phyloP scores from a whole-genome alignment of 2,329 filamentous ascomycete genomes.

The Beauveria medogensis region DNA sequence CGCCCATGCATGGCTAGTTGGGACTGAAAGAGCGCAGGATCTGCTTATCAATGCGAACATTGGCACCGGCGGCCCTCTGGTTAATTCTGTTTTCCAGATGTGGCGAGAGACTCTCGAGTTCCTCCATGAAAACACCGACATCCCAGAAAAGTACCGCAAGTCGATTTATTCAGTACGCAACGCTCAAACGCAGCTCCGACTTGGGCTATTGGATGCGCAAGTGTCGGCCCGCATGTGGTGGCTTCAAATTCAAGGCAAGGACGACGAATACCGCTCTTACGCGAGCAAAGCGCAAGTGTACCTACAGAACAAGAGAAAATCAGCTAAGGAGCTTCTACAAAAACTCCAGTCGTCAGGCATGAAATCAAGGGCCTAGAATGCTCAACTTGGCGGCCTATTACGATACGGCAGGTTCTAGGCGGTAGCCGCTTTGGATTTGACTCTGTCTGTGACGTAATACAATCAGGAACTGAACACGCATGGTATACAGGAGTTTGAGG shows the following conservation, averaged over 20 bases:
- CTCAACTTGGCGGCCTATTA: neutral
- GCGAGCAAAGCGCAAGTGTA: constrained; percentile 37
- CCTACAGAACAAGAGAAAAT: constrained; percentile 28
- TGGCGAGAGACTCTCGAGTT: neutral
- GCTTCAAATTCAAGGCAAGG: constrained; percentile 44
- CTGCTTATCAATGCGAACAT: neutral
- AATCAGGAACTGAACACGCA: neutral
- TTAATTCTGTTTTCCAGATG: neutral
- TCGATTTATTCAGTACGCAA: constrained; percentile 10
- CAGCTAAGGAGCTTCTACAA: constrained; percentile 23
- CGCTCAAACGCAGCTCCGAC: constrained; percentile 31
- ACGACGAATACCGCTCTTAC: constrained; percentile 38
- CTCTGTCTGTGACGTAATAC: neutral
- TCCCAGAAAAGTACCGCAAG: constrained; percentile 12
- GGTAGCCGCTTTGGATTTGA: neutral
- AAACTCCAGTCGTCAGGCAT: neutral
- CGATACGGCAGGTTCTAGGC: neutral
- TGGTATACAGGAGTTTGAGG: constrained; percentile 4
- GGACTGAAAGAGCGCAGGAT: neutral
- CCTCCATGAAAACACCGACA: neutral
- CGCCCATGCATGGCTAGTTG: constrained; percentile 11
- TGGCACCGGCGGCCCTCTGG: neutral
- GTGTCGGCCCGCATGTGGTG: constrained; percentile 49
- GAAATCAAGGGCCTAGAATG: neutral
- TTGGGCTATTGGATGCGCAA: constrained; percentile 44